Evolutionary conservation across 2,329 filamentous ascomycete species (phyloP).

Genomic region (Epichloe festucae): DNA sequence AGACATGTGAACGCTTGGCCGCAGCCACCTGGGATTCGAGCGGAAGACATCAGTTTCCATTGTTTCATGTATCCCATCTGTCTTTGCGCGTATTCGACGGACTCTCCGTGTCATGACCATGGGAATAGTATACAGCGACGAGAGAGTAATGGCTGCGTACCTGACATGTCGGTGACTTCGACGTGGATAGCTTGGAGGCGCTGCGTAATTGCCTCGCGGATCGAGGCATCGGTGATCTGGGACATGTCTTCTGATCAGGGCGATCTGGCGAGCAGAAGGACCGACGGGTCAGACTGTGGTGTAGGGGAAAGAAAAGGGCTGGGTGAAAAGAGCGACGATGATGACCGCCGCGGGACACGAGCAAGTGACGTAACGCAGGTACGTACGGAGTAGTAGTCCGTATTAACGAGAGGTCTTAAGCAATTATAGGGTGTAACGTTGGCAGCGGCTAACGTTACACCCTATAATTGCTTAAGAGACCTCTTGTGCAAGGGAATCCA

Average conservation of each 20-base stretch:
- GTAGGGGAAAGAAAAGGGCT: not conserved
- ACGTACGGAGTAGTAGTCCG: no score
- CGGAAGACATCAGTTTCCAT: not conserved
- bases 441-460: no score
- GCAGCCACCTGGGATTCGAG: conserved; percentile 37
- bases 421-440: no score
- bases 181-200: conserved; percentile 66
- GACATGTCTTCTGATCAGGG: not conserved
- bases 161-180: conserved; percentile 84
- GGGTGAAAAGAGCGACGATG: not conserved
- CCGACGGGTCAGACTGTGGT: not conserved
- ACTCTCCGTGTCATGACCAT: no score
- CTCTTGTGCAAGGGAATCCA: no score
- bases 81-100: not conserved
- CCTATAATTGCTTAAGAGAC: no score
- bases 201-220: conserved; percentile 55
- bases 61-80: not conserved
- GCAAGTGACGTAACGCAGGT: no score
- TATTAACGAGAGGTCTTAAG: no score
- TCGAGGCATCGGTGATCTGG: conserved; percentile 56
- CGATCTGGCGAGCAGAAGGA: no score
- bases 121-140: not conserved
- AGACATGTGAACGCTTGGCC: conserved; percentile 47
- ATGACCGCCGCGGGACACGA: no score
- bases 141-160: conserved; percentile 33